These are phyloP conservation scores for Nigrospora oryzae DNA, from an alignment of 2,329 filamentous ascomycete genomes.

Conservation along the genomic window DNA sequence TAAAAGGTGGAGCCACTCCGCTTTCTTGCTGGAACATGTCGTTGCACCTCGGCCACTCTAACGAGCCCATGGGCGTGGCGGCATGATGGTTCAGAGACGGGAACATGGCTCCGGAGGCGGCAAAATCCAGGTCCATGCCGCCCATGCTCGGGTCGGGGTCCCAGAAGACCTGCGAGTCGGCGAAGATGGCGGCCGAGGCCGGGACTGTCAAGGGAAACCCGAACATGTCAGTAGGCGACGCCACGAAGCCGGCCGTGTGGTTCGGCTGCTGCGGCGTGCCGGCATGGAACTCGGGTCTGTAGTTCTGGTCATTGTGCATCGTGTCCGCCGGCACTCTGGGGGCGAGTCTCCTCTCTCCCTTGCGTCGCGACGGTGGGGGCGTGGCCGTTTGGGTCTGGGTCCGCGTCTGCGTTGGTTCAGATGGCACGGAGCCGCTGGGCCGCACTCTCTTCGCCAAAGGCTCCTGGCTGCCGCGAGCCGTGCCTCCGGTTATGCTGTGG, in stretches of 20 bases:
- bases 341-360: constrained; percentile 46
- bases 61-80: constrained; percentile 39
- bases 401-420: constrained; percentile 10
- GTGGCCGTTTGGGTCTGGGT: constrained; percentile 44
- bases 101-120: constrained; percentile 34
- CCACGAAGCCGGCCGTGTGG: constrained; percentile 37
- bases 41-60: constrained; percentile 48
- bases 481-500: constrained; percentile 17
- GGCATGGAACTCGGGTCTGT: constrained; percentile 42
- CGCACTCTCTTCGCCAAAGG: constrained; percentile 36
- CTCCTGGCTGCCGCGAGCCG: constrained; percentile 16
- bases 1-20: constrained; percentile 22
- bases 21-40: constrained; percentile 44
- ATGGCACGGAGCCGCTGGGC: constrained; percentile 29
- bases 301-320: constrained; percentile 52
- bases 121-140: constrained; percentile 53
- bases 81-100: constrained; percentile 26
- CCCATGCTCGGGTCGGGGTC: constrained; percentile 41
- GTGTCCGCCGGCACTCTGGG: constrained; percentile 33
- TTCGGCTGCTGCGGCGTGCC: constrained; percentile 39
- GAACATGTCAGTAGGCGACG: constrained; percentile 46
- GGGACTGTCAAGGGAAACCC: constrained; percentile 53
- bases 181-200: constrained; percentile 35
- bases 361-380: constrained; percentile 49
- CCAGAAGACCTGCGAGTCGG: constrained; percentile 43